Evolutionary conservation across 169 alveolate species (phyloP), one percentile per base, ranked within the genome.

Genomic region (Eimeria brunetti): DNA sequence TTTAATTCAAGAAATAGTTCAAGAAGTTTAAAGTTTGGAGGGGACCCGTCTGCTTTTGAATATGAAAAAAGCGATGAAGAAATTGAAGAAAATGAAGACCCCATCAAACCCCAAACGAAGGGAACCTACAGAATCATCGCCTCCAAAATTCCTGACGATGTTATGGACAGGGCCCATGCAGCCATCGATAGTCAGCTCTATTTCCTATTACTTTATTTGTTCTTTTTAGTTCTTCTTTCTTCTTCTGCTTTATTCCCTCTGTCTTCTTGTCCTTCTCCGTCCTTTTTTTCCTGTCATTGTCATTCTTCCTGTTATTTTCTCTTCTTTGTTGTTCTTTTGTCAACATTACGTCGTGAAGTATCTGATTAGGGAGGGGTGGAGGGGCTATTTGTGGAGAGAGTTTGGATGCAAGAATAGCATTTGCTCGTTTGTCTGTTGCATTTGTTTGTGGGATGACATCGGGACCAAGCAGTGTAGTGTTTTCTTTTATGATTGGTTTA

Each of bases 111-210:
- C 36, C 64, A 84, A 38, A 8, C 91, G n/a, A 58, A 80, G 8
- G 60, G 91, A 33, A 84, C 91, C 80, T 84, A 84, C 91, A 84
- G 91, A 22, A n/a, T 30, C 12, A 33, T 84, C 46, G 91, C 91
- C 20, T 84, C 91, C 9, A 56, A 80, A 0, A 84, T 84, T 38
- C 91, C 91, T 1, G 62, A 36, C 36, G 91, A 84, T 18, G 91
- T 84, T 80, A 33, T 84, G 62, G 60, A 84, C 46, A 84, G 22
- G 69, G 91, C 91, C n/a, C 60, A 84, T 84, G 75, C 91, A 12
- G 91, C 91, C 44, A 84, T 84, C 58, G 91, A 84, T 60, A 60
- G 91, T 84, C 41, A 60, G 75, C 22, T 64, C 24, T 44, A 20
- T 5, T 84, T 75, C 85, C 14, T 18, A 22, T 44, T 1, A 36